A percentile compares a stretch with the other conserved stretches of the same genome.
These are phyloP conservation scores for Solanum pimpinellifolium DNA, from an alignment of 257 asterid species.

Conservation along the genomic window DNA sequence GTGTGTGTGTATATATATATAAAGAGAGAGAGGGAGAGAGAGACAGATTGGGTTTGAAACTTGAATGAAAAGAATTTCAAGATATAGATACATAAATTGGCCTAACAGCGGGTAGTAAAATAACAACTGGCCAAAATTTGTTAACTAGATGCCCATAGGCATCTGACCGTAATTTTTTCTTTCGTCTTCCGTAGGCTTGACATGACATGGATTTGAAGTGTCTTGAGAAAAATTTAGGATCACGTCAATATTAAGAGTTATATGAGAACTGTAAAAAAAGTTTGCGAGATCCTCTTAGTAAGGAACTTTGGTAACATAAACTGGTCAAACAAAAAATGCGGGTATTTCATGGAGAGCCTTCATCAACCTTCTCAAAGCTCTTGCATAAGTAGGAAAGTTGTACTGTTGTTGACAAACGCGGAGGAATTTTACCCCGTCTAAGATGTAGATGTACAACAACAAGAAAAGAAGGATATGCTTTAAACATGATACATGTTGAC, in stretches of 20 bases:
- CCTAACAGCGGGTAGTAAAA: background rate
- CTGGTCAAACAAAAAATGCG: background rate
- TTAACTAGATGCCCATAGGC: background rate
- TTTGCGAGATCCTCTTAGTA: background rate
- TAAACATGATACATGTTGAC: background rate
- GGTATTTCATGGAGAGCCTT: background rate
- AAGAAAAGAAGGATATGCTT: background rate
- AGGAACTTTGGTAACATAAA: background rate
- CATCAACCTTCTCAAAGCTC: background rate
- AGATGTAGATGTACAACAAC: background rate
- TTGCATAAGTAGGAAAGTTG: background rate
- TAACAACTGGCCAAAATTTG: background rate
- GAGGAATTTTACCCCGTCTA: background rate
- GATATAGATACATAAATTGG: background rate
- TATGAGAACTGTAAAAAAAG: background rate
- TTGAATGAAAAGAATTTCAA: background rate
- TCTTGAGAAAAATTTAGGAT: background rate
- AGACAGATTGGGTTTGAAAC: background rate
- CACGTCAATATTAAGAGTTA: background rate
- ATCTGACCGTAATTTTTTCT: background rate
- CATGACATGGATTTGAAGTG: background rate
- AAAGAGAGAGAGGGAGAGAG: background rate
- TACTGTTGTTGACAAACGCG: background rate
- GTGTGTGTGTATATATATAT: too few relatives aligned
- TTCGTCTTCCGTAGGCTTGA: background rate